Evolutionary conservation across 768 basidiomycete genomes (phyloP).

Genomic region (Tulasnella sp.): DNA sequence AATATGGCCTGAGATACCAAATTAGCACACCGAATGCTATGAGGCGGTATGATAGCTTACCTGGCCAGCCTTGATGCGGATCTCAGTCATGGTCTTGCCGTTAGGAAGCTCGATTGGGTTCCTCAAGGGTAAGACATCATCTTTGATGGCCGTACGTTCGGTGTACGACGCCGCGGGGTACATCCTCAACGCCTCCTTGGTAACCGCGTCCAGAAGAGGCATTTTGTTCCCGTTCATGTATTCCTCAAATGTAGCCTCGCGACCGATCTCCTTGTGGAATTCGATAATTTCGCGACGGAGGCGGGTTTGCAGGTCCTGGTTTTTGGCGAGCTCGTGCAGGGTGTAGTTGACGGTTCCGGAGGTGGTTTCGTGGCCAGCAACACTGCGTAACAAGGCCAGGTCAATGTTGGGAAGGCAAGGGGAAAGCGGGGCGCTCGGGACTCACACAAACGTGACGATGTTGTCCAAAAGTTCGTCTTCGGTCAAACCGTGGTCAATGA

Average conservation of each 20-base stretch:
- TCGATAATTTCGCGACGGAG: slow-evolving; percentile 13
- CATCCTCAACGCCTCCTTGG: slow-evolving; percentile 17
- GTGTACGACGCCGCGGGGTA: slow-evolving; percentile 15
- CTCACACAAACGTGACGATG: neutral
- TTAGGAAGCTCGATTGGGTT: slow-evolving; percentile 3
- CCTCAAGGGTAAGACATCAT: slow-evolving; percentile 15
- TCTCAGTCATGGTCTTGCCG: neutral
- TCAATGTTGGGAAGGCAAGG: neutral
- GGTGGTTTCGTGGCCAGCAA: slow-evolving; percentile 17
- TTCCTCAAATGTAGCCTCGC: slow-evolving; percentile 14
- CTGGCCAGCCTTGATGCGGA: slow-evolving; percentile 16
- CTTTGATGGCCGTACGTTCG: slow-evolving; percentile 16
- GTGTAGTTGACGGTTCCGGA: slow-evolving; percentile 15
- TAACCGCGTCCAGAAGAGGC: slow-evolving; percentile 14
- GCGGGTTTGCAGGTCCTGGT: slow-evolving; percentile 16
- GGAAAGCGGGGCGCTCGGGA: neutral
- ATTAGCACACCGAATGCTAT: neutral
- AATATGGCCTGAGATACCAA: slow-evolving; percentile 14
- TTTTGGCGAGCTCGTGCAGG: slow-evolving; percentile 13
- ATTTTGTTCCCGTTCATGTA: slow-evolving; percentile 14
- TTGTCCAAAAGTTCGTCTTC: slow-evolving; percentile 17
- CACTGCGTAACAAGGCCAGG: slow-evolving; percentile 1
- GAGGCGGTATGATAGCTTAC: neutral
- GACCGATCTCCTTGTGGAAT: neutral
- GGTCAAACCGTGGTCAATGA: slow-evolving; percentile 7